Evolutionary conservation across 164 flowering plant species (phyloP).

Genomic region (Warburgia ugandensis): DNA sequence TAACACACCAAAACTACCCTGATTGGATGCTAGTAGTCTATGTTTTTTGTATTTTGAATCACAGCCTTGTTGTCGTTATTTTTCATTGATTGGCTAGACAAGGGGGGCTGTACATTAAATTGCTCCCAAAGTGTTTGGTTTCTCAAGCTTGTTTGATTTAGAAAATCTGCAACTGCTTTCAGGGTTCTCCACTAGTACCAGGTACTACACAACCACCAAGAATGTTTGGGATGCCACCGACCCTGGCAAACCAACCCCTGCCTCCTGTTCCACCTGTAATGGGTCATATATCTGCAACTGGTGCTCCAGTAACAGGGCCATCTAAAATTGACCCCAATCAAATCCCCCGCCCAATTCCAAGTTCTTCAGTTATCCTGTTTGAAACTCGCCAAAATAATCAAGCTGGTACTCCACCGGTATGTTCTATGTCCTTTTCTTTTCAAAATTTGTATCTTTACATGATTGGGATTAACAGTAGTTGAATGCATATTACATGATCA

Average conservation of each 20-base stretch:
- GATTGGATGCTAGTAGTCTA: too few species aligned
- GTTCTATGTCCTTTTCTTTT: background rate
- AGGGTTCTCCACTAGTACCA: conserved; percentile 37
- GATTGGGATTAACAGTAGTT: too few species aligned
- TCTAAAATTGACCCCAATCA: conserved; percentile 94
- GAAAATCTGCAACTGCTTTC: conserved; percentile 9
- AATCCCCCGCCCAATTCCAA: conserved; percentile 81
- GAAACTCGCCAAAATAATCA: conserved; percentile 89
- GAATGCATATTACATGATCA: too few species aligned
- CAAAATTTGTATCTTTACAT: too few species aligned
- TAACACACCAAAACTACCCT: too few species aligned
- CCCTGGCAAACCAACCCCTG: conserved; percentile 53
- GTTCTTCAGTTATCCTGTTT: conserved; percentile 40
- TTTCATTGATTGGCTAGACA: background rate
- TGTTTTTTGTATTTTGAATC: too few species aligned
- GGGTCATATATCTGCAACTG: conserved; percentile 42
- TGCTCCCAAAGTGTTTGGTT: background rate
- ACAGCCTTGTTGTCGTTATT: too few species aligned
- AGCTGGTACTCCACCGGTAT: conserved; percentile 87
- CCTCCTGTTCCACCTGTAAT: conserved; percentile 47
- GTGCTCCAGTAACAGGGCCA: conserved; percentile 43
- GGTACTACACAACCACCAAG: conserved; percentile 57
- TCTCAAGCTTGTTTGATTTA: background rate
- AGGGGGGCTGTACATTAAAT: background rate
- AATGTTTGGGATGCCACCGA: conserved; percentile 76